Base-by-base conservation (phyloP, 2,329 filamentous ascomycete species). In the Aspergillus sp. region DNA sequence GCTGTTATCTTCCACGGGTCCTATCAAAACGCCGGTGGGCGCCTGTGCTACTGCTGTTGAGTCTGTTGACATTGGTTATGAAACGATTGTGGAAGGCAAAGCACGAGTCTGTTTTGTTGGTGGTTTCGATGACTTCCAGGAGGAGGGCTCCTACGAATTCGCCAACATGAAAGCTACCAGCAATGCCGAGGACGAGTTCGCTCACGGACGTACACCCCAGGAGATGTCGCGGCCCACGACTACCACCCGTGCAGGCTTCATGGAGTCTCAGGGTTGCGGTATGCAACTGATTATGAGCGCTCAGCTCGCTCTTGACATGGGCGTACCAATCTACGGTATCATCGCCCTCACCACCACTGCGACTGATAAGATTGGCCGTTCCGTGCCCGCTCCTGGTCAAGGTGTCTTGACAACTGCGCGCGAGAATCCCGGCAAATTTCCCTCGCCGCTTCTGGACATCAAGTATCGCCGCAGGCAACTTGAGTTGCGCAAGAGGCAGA, bases 161-260 rank as follows among this genome's bases (percentile, higher is more conserved):
- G 95, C 95, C 84, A 99, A 99, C 84, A 99, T 99, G 95, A 96
- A 97, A 82, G 95, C 95, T 62, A 99, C 95, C 59, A 97, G 93
- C 86, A 99, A 98, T 75, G 93, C 94, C 28, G 91, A 97, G 64
- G 93, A 98, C 69, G 96, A 99, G 78, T 92, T 99, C 71, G 92
- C 89, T 9, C 95, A 98, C 73, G 95, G 95, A 52, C 92, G 95
- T 68, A 98, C 95, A 54, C 94, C 95, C 13, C 88, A 89, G 79
- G 95, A 99, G 80, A 99, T 99, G 95, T 99, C 96, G 34, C 90
- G 95, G 64, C 95, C 95, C 4, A 96, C 93, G 5, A 99, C 95
- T 49, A 99, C 95, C 3, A 99, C 95, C 65, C 87, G 95, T 80
- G 95, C 93, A 72, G 95, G 95, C 55, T 99, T 99, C 84, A 98